Conservation (phyloP, 306 rosid genomes). For the Purshia tridentata region DNA sequence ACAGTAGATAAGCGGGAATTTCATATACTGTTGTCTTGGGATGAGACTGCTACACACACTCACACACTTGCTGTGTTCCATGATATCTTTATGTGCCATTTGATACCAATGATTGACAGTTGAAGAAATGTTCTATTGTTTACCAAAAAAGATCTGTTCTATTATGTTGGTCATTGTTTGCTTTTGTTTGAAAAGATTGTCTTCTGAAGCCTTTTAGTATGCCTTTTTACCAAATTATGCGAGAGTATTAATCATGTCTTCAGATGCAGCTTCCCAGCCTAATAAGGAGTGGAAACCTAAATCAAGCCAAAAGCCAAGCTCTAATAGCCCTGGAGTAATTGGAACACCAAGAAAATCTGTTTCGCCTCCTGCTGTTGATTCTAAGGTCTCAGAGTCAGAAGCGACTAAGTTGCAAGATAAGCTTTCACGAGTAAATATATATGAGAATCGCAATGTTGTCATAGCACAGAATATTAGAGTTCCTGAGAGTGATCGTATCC, state of each 20-base stretch:
- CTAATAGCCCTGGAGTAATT: conserved; percentile 68
- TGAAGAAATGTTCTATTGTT: neutral
- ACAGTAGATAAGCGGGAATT: neutral
- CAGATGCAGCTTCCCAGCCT: conserved; percentile 75
- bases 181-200: conserved; percentile 9
- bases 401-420: conserved; percentile 57
- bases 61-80: neutral
- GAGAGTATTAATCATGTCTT: conserved; percentile 28
- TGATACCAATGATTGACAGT: neutral
- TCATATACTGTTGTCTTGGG: neutral
- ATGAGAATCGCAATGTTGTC: conserved; percentile 75
- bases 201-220: conserved; percentile 19
- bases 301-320: conserved; percentile 67
- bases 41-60: neutral
- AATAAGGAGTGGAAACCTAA: conserved; percentile 97
- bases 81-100: neutral
- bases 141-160: neutral
- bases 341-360: conserved; percentile 70
- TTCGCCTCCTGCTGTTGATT: conserved; percentile 54
- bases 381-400: conserved; percentile 51
- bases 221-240: conserved; percentile 11
- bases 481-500: conserved; percentile 75
- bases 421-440: conserved; percentile 46
- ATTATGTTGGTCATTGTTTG: neutral
- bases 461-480: conserved; percentile 92